phyloP scores from a whole-genome alignment of 768 basidiomycete species.

The Tylopilus felleus region DNA sequence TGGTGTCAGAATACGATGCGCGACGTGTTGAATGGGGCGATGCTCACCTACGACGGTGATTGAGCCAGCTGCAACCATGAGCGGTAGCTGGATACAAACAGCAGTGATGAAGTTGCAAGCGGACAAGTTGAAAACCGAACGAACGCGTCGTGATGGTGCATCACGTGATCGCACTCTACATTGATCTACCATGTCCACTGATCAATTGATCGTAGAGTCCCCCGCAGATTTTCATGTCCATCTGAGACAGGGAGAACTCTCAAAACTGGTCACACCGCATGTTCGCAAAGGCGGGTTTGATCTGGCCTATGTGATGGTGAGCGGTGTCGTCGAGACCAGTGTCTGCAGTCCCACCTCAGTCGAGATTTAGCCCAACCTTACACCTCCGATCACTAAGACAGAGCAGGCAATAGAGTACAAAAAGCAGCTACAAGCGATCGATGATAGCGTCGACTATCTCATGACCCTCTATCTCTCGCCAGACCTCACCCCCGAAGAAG shows the following conservation, averaged over 20 bases:
- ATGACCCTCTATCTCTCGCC: slow-evolving; percentile 97
- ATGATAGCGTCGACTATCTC: slow-evolving; percentile 77
- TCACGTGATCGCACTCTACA: slow-evolving; percentile 32
- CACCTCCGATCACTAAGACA: slow-evolving; percentile 82
- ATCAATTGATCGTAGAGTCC: slow-evolving; percentile 33
- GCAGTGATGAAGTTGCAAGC: background rate
- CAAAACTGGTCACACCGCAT: slow-evolving; percentile 83
- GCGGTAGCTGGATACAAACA: slow-evolving; percentile 10
- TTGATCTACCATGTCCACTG: slow-evolving; percentile 24
- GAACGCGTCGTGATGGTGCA: slow-evolving; percentile 21
- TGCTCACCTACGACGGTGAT: slow-evolving; percentile 78
- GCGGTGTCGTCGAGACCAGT: slow-evolving; percentile 16
- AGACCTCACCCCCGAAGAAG: slow-evolving; percentile 85
- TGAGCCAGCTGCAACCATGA: slow-evolving; percentile 81
- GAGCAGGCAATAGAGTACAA: slow-evolving; percentile 81
- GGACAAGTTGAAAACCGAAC: slow-evolving; percentile 30
- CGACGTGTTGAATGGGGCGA: background rate
- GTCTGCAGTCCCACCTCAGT: slow-evolving; percentile 9
- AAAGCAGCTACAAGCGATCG: slow-evolving; percentile 66
- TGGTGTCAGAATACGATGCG: slow-evolving; percentile 11
- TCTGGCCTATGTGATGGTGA: slow-evolving; percentile 95
- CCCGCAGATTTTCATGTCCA: slow-evolving; percentile 97
- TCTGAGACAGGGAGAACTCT: slow-evolving; percentile 82
- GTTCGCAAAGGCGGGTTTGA: slow-evolving; percentile 86
- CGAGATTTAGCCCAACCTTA: slow-evolving; percentile 76